phyloP scores from a whole-genome alignment of 2,329 filamentous ascomycete species.

The Ceratocystis diversiconidia region DNA sequence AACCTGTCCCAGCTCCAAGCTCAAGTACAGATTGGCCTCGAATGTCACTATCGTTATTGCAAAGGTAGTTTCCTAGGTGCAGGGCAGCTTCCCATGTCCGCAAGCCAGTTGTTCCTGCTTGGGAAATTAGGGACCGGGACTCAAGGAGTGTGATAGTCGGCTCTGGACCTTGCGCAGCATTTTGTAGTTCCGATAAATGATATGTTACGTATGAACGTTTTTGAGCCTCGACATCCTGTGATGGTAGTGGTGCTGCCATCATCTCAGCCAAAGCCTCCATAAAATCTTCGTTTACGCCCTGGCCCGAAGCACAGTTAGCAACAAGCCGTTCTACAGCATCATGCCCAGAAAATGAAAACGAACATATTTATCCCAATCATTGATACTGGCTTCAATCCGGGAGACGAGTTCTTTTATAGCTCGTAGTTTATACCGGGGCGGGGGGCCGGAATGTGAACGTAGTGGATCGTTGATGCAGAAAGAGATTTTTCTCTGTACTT shows the following conservation, averaged over 20 bases:
- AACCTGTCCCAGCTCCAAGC: conserved; percentile 63
- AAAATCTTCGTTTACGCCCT: conserved; percentile 76
- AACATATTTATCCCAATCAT: conserved; percentile 80
- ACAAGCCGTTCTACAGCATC: neutral
- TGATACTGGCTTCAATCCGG: conserved; percentile 58
- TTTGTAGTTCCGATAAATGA: conserved; percentile 28
- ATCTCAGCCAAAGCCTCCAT: conserved; percentile 54
- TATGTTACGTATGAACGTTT: conserved; percentile 66
- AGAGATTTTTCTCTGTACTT: conserved; percentile 38
- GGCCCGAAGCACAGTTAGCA: conserved; percentile 18
- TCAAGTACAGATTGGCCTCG: conserved; percentile 49
- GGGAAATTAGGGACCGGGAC: conserved; percentile 53
- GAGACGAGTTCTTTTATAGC: conserved; percentile 59
- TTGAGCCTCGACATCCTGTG: conserved; percentile 52
- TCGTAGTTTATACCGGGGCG: conserved; percentile 53
- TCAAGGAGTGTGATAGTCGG: conserved; percentile 49
- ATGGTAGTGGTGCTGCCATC: conserved; percentile 47
- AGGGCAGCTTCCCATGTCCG: conserved; percentile 72
- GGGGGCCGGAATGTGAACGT: conserved; percentile 31
- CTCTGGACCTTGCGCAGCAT: neutral
- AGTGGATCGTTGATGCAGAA: neutral
- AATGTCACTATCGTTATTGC: conserved; percentile 33
- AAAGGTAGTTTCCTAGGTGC: conserved; percentile 56
- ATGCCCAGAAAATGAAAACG: conserved; percentile 26
- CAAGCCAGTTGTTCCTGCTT: conserved; percentile 58